These are phyloP conservation scores for Fusarium algeriense DNA, from an alignment of 2,329 filamentous ascomycete genomes.

Conservation along the genomic window DNA sequence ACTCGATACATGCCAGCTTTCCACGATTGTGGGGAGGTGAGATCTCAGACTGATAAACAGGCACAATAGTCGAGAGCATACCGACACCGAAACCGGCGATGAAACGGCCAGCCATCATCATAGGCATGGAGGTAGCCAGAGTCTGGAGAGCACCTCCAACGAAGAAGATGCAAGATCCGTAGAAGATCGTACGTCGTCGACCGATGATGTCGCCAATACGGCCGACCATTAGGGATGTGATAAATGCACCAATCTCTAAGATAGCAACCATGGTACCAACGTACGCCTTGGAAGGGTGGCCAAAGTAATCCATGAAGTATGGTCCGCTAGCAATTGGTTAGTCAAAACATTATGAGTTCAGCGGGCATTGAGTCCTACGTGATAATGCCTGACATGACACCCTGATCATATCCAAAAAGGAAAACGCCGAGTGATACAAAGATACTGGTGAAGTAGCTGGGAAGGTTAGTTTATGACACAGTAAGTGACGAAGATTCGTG, in stretches of 20 bases:
- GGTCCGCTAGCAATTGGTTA: conserved; percentile 71
- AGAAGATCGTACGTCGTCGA: conserved; percentile 88
- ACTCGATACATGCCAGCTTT: conserved; percentile 96
- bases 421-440: conserved; percentile 90
- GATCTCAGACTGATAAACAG: conserved; percentile 94
- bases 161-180: conserved; percentile 90
- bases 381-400: conserved; percentile 84
- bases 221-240: conserved; percentile 88
- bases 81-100: conserved; percentile 89
- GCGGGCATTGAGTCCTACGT: conserved; percentile 61
- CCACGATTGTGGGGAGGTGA: conserved; percentile 96
- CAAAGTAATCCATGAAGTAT: conserved; percentile 92
- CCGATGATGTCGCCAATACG: conserved; percentile 93
- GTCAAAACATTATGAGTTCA: conserved; percentile 7
- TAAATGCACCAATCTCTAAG: conserved; percentile 91
- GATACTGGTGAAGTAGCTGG: conserved; percentile 93
- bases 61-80: conserved; percentile 90
- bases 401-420: conserved; percentile 90
- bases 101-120: conserved; percentile 89
- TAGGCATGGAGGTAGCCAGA: conserved; percentile 82
- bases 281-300: conserved; percentile 86
- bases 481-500: neutral
- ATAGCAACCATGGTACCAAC: conserved; percentile 99
- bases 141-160: conserved; percentile 87
- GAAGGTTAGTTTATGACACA: conserved; percentile 32